Evolutionary conservation across 164 flowering plant species (phyloP), one percentile per base, ranked within the genome.

Genomic region (Kingdonia uniflora): DNA sequence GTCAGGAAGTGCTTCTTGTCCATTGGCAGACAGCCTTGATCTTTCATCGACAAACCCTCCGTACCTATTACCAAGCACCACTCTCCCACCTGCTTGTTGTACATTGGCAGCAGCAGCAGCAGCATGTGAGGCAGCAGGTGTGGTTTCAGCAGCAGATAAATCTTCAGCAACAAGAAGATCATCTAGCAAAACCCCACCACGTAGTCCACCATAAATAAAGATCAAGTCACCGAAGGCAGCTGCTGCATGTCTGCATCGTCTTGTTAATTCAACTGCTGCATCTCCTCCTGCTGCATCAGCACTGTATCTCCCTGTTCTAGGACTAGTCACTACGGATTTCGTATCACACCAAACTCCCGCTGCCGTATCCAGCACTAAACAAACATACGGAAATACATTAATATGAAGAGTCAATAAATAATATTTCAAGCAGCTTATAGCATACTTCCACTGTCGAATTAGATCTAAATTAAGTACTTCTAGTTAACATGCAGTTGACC

Each of bases 341-440:
- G 90, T 87, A 67, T 94, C 99, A 74, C 99, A 94, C 99, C 99
- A 94, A 51, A 94, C 99, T 47, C 99, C 99, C 25, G 99, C 99
- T 50, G 99, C 99, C 54, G 99, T 94, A 70, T 94, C 99, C 81
- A 94, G 73, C 67, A 94, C 99, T 94, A 57, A 8, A 69, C 42
- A 71, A n/a, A 29, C 35, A 29, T 3, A 29, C 35, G 8, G n/a
- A 29, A 3, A 3, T 29, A 29, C 35, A 29, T 29, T 8, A 29
- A 29, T 3, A 3, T 29, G 8, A 29, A 8, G 6, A 29, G 35
- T 3, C 35, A 8, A 29, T 4, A n/a, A 29, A 29, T 29, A 29
- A 4, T 3, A 29, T 29, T 4, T 29, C 35, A 29, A 3, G 35
- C 35, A 29, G 8, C 8, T 29, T 8, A 29, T 4, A 29, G 8